Evolutionary conservation across 2,329 filamentous ascomycete species (phyloP).

Genomic region (Helminthosporium solani): DNA sequence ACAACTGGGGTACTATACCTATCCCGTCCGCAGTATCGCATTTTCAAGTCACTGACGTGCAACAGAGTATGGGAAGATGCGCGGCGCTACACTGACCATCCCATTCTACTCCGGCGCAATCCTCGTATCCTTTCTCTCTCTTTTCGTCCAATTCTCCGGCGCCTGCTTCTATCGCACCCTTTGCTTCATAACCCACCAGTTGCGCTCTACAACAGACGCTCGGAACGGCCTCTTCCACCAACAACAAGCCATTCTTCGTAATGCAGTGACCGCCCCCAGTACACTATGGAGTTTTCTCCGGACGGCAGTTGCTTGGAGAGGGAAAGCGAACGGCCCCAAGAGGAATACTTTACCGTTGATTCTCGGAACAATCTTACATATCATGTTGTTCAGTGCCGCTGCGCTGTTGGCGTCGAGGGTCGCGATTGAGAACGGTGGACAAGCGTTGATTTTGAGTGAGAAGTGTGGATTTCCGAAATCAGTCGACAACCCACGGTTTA

Average conservation of each 20-base stretch:
- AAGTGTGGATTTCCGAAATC: constrained; percentile 17
- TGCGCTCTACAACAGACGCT: constrained; percentile 14
- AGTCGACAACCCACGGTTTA: constrained; percentile 8
- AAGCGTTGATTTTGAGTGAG: constrained; percentile 12
- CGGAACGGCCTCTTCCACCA: constrained; percentile 24
- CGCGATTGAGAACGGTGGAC: constrained; percentile 9
- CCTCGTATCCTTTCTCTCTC: constrained; percentile 21
- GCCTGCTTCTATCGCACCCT: constrained; percentile 21
- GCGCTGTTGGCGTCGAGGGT: constrained; percentile 20
- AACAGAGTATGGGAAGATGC: constrained; percentile 14
- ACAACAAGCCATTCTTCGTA: constrained; percentile 25
- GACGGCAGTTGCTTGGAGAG: constrained; percentile 15
- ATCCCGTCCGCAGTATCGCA: background rate
- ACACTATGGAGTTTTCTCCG: constrained; percentile 17
- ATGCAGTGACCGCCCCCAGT: constrained; percentile 18
- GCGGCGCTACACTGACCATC: constrained; percentile 21
- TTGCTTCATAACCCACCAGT: constrained; percentile 23
- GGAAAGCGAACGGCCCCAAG: constrained; percentile 11
- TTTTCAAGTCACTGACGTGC: background rate
- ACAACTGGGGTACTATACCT: constrained; percentile 14
- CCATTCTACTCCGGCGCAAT: constrained; percentile 14
- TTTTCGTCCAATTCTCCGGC: constrained; percentile 23
- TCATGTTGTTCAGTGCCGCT: constrained; percentile 19
- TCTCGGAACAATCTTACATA: constrained; percentile 11
- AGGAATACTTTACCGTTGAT: constrained; percentile 12